These are phyloP conservation scores for Coprinellus aureogranulatus DNA, from an alignment of 768 basidiomycete species.

Conservation along the genomic window DNA sequence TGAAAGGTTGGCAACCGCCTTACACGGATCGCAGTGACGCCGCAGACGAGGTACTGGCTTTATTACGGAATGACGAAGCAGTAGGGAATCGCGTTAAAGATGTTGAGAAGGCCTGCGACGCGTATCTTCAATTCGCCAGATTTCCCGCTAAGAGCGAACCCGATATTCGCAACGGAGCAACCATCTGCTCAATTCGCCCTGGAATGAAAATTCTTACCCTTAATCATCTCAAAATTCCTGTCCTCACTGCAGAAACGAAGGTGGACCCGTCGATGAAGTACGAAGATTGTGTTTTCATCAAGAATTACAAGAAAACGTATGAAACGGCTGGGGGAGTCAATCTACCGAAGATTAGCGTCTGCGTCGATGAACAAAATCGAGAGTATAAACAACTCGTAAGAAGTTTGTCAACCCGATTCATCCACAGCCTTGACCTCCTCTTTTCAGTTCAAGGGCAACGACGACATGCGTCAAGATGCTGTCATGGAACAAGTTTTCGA, in stretches of 20 bases:
- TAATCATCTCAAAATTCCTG: conserved; percentile 66
- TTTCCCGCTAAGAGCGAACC: conserved; percentile 26
- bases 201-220: conserved; percentile 48
- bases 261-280: conserved; percentile 73
- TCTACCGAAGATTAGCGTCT: conserved; percentile 80
- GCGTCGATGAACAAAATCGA: conserved; percentile 40
- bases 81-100: conserved; percentile 42
- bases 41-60: conserved; percentile 59
- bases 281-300: conserved; percentile 65
- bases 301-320: conserved; percentile 57
- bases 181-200: conserved; percentile 17
- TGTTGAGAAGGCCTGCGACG: conserved; percentile 60
- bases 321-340: conserved; percentile 74
- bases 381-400: conserved; percentile 75
- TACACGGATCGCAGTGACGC: conserved; percentile 63
- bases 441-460: conserved; percentile 90
- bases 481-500: conserved; percentile 99
- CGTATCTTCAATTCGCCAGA: conserved; percentile 73
- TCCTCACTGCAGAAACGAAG: conserved; percentile 70
- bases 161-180: conserved; percentile 15
- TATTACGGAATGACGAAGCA: conserved; percentile 41
- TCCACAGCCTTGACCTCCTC: no score
- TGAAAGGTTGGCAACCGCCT: no score
- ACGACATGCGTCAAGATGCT: conserved; percentile 95
- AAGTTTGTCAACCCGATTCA: not conserved